Percentiles rank a stretch among this genome's conserved stretches.
Conservation (phyloP, 768 basidiomycete species). For the Daedaleopsis sinensis region DNA sequence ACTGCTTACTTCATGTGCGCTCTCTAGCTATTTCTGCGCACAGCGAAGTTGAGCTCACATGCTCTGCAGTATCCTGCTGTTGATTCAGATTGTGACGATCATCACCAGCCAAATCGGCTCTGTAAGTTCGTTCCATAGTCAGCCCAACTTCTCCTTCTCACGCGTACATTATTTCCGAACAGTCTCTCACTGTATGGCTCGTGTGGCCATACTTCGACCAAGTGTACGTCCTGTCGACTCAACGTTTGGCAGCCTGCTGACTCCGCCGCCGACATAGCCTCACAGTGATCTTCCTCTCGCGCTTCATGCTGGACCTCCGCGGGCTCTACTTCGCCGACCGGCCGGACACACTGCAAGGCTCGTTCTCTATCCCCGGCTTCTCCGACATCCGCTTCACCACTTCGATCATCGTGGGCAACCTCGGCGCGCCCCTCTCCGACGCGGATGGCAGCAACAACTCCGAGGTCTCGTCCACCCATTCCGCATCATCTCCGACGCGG, state of each 20-base stretch:
- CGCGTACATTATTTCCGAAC: background rate
- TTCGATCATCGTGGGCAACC: conserved; percentile 2
- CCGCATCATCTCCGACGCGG: background rate
- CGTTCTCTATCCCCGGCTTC: background rate
- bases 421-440: conserved; percentile 2
- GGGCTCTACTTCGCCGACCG: background rate
- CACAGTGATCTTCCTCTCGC: conserved; percentile 9
- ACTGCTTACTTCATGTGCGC: conserved; percentile 18
- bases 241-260: background rate
- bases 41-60: background rate
- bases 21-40: background rate
- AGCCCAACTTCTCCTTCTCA: too few relatives aligned
- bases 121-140: background rate
- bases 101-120: conserved; percentile 2
- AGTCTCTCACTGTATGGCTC: background rate
- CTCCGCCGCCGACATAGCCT: background rate
- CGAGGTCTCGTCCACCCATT: background rate
- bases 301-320: conserved; percentile 13
- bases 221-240: background rate
- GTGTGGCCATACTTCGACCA: conserved; percentile 6
- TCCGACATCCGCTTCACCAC: background rate
- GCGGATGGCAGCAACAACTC: background rate
- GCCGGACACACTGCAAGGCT: background rate
- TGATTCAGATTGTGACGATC: conserved; percentile 7
- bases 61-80: conserved; percentile 2